phyloP scores from a whole-genome alignment of 305 asterid genomes.

The Fraxinus angustifolia region DNA sequence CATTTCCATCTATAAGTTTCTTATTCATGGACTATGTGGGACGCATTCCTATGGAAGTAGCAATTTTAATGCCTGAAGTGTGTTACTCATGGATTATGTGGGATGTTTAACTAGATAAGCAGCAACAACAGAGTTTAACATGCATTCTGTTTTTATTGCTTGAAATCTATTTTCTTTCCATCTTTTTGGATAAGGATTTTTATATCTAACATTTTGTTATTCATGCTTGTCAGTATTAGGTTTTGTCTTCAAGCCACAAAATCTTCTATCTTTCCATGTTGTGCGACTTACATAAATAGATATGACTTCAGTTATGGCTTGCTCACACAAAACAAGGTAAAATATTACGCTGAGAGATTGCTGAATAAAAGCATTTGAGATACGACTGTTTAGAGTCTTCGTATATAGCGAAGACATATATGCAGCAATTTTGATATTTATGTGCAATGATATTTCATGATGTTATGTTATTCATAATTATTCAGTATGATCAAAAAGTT shows the following conservation, averaged over 20 bases:
- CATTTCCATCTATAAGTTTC: neutral
- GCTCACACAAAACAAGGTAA: neutral
- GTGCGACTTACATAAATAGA: neutral
- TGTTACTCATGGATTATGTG: neutral
- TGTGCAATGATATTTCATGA: neutral
- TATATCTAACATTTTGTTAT: neutral
- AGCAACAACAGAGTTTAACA: neutral
- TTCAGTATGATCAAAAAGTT: neutral
- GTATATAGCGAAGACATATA: neutral
- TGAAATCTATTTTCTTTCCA: neutral
- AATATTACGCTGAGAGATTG: neutral
- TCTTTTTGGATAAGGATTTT: neutral
- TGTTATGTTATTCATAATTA: neutral
- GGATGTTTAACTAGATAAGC: neutral
- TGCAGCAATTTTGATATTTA: neutral
- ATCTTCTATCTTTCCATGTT: neutral
- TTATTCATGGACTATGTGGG: neutral
- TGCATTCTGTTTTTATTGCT: neutral
- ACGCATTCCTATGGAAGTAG: neutral
- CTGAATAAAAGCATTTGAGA: neutral
- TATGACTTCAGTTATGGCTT: neutral
- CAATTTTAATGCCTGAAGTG: neutral
- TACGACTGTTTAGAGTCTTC: neutral
- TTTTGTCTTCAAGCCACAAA: neutral
- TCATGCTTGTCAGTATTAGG: neutral